A percentile compares a stretch with the other conserved stretches of the same genome.
Evolutionary conservation across 805 yeast genomes (phyloP).

Genomic region (Sugiyamaella lignohabitans): DNA sequence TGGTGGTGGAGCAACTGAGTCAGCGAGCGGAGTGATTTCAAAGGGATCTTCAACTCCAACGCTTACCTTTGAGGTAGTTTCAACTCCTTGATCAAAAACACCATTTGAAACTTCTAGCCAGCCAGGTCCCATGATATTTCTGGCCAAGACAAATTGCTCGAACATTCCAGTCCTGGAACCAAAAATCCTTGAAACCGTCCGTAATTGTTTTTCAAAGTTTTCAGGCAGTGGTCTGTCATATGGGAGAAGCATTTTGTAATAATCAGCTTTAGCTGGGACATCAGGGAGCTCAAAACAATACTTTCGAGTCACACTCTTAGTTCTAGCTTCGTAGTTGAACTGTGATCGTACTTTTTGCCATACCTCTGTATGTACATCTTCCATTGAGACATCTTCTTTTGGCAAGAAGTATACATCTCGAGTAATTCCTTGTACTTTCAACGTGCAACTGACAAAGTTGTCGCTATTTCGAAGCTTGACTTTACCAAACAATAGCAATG

Average conservation of each 20-base stretch:
- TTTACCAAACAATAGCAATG: slow-evolving; percentile 75
- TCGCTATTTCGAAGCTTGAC: slow-evolving; percentile 45
- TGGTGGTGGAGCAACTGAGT: slow-evolving; percentile 33
- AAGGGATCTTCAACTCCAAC: slow-evolving; percentile 43
- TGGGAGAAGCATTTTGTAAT: slow-evolving; percentile 72
- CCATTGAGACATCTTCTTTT: slow-evolving; percentile 37
- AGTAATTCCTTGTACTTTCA: slow-evolving; percentile 62
- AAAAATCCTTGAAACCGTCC: slow-evolving; percentile 71
- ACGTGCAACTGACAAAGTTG: slow-evolving; percentile 61
- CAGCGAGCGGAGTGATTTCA: slow-evolving; percentile 42
- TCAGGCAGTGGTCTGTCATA: slow-evolving; percentile 46
- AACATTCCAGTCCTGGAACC: slow-evolving; percentile 70
- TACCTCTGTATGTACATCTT: slow-evolving; percentile 75
- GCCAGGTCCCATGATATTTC: slow-evolving; percentile 94
- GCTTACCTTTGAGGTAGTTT: slow-evolving; percentile 75
- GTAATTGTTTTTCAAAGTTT: slow-evolving; percentile 29
- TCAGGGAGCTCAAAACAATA: slow-evolving; percentile 85
- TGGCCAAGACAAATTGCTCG: slow-evolving; percentile 77
- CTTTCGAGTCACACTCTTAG: slow-evolving; percentile 66
- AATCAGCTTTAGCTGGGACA: slow-evolving; percentile 73
- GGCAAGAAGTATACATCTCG: slow-evolving; percentile 79
- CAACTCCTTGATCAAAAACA: slow-evolving; percentile 46
- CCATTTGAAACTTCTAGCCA: slow-evolving; percentile 76
- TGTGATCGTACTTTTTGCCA: slow-evolving; percentile 51
- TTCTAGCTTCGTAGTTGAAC: slow-evolving; percentile 50